Evolutionary conservation across 1,139 yeast genomes (phyloP), one percentile per base, ranked within the genome.

Genomic region (Geotrichum klebahnii): DNA sequence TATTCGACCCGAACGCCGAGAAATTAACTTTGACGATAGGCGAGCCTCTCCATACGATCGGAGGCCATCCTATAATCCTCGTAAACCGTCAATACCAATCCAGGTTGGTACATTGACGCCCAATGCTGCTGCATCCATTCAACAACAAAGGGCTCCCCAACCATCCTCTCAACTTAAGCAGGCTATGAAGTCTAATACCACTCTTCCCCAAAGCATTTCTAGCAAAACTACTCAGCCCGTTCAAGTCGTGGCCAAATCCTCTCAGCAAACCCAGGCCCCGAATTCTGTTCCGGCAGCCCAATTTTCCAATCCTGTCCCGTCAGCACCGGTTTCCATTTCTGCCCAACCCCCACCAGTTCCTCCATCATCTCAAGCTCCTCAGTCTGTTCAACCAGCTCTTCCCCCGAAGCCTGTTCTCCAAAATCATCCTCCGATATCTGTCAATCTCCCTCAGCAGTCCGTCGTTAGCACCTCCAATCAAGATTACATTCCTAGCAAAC

Each of bases 1-100:
- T 0, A 74, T 86, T 12, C 67, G 90, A 33, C 79, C 81, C n/a
- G 80, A 77, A 38, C 72, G 77, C 14, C 70, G 78, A 26, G 94
- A 84, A 61, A 85, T 87, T 52, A 89, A 88, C 67, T 86, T 87
- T 63, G 94, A 87, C 61, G 82, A 86, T 60, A 73, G 90, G 50
- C 70, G 95, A 40, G 80, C 81, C 46, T 82, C 95, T 0, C 95
- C 95, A 0, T 84, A 78, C 59, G 81, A 76, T 40, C 57, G 59
- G 19, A 49, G 56, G 24, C 54, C 52, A 26, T 48, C 53, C 14
- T 43, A 20, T 16, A 43, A 50, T 23, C 47, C 53, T 8, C 29
- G 46, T 16, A 40, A 40, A 23, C 39, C 52, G 9, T 44, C 52
- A 2, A 39, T 44, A 28, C 33, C 44, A 2, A 43, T 32, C 28